Percentiles rank a stretch among this genome's conserved stretches.
Evolutionary conservation across 768 basidiomycete genomes (phyloP).

Genomic region (Hericium coralloides): DNA sequence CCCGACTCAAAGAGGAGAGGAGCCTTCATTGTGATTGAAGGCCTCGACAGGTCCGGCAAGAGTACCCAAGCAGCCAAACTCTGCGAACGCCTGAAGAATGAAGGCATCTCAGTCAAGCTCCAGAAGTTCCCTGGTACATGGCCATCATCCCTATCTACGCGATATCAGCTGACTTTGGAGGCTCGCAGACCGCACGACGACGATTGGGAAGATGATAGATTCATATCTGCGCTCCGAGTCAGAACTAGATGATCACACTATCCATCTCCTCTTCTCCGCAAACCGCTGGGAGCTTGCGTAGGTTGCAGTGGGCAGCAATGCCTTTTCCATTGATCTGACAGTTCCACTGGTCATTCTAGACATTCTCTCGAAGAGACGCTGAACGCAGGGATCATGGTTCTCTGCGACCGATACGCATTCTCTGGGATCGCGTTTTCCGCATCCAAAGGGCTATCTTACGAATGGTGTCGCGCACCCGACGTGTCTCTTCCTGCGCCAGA

Average conservation of each 20-base stretch:
- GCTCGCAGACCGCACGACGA: constrained; percentile 72
- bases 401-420: constrained; percentile 95
- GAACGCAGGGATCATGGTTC: constrained; percentile 53
- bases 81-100: constrained; percentile 39
- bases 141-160: not conserved
- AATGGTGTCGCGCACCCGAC: constrained; percentile 85
- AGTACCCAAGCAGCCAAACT: constrained; percentile 75
- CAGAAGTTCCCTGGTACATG: constrained; percentile 84
- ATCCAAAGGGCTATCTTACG: constrained; percentile 58
- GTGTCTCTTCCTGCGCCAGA: constrained; percentile 85
- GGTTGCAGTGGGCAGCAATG: constrained; percentile 17
- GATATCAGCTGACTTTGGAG: too few relatives aligned
- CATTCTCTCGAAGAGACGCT: constrained; percentile 54
- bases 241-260: constrained; percentile 84
- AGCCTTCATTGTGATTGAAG: constrained; percentile 89
- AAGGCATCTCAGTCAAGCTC: constrained; percentile 39
- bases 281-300: constrained; percentile 96
- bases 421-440: constrained; percentile 89
- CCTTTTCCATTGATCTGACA: not conserved
- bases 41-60: constrained; percentile 93
- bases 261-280: constrained; percentile 93
- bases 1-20: constrained; percentile 30
- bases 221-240: constrained; percentile 76
- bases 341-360: constrained; percentile 24
- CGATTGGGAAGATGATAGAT: constrained; percentile 91